These are phyloP conservation scores for Thozetella sp. DNA, from an alignment of 495 filamentous ascomycete species.

Conservation along the genomic window DNA sequence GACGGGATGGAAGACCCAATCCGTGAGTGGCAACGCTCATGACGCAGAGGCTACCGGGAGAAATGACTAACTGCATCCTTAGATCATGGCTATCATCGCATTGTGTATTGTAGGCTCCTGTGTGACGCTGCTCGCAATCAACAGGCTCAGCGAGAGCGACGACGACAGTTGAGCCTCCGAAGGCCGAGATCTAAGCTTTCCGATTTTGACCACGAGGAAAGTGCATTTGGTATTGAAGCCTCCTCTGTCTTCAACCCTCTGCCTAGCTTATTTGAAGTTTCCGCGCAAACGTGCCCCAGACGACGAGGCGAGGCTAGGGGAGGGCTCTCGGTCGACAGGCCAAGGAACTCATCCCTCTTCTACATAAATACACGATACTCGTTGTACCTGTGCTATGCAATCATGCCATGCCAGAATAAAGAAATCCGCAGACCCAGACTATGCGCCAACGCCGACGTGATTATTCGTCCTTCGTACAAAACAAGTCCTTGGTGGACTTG, in stretches of 20 bases:
- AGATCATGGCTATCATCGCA: constrained; percentile 77
- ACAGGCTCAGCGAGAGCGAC: constrained; percentile 26
- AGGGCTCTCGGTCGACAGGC: background rate
- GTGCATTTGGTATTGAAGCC: background rate
- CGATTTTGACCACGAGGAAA: background rate
- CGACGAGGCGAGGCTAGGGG: background rate
- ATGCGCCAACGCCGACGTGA: constrained; percentile 3
- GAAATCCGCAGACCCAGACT: background rate
- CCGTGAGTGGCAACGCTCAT: constrained; percentile 45
- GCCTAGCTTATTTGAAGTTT: background rate
- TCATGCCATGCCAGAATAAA: constrained; percentile 21
- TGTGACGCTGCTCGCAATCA: constrained; percentile 46
- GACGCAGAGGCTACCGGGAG: background rate
- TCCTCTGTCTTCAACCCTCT: background rate
- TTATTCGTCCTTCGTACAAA: constrained; percentile 16
- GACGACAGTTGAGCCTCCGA: constrained; percentile 9
- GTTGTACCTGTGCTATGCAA: background rate
- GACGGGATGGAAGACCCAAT: constrained; percentile 90
- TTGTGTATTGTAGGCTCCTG: constrained; percentile 80
- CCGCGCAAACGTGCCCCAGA: background rate
- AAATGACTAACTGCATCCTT: background rate
- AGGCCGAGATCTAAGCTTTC: background rate
- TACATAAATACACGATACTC: background rate
- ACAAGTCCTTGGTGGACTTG: constrained; percentile 27
- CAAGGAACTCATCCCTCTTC: background rate